Conservation (phyloP, 2,329 filamentous ascomycete species). For the Lecanicillium sp. region DNA sequence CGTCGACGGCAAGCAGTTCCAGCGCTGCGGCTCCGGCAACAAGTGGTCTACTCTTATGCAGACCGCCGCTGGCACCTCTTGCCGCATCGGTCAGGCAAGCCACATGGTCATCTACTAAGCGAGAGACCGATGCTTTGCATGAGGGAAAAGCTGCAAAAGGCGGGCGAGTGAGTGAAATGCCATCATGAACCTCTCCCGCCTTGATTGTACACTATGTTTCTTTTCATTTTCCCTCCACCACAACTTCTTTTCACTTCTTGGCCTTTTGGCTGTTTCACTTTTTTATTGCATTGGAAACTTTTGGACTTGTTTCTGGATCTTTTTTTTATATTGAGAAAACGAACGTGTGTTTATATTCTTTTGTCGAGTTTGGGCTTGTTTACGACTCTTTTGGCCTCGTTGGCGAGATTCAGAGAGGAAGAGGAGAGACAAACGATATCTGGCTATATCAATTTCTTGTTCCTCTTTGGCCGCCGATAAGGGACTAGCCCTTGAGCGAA, state of each 20-base stretch:
- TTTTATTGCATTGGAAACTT: conserved; percentile 1
- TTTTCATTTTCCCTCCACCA: background rate
- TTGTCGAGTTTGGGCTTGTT: background rate
- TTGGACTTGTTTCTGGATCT: background rate
- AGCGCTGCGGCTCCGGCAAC: conserved; percentile 54
- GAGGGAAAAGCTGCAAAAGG: background rate
- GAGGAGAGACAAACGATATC: conserved; percentile 6
- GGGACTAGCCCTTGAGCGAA: background rate
- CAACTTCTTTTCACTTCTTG: conserved; percentile 2
- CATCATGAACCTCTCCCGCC: background rate
- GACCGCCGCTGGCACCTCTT: conserved; percentile 50
- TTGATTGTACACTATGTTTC: background rate
- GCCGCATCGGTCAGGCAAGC: conserved; percentile 28
- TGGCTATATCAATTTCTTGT: background rate
- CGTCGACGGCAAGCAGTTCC: conserved; percentile 48
- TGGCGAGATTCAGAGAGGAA: background rate
- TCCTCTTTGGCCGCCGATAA: background rate
- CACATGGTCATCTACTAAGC: conserved; percentile 19
- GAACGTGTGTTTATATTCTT: conserved; percentile 2
- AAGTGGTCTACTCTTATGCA: conserved; percentile 42
- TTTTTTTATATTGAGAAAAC: background rate
- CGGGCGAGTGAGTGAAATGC: background rate
- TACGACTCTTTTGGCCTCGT: background rate
- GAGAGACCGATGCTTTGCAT: background rate
- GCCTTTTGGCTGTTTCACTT: background rate